A percentile compares a stretch with the other conserved stretches of the same genome.
Conservation (phyloP, 768 basidiomycete genomes). For the Trametes cinnabarina region DNA sequence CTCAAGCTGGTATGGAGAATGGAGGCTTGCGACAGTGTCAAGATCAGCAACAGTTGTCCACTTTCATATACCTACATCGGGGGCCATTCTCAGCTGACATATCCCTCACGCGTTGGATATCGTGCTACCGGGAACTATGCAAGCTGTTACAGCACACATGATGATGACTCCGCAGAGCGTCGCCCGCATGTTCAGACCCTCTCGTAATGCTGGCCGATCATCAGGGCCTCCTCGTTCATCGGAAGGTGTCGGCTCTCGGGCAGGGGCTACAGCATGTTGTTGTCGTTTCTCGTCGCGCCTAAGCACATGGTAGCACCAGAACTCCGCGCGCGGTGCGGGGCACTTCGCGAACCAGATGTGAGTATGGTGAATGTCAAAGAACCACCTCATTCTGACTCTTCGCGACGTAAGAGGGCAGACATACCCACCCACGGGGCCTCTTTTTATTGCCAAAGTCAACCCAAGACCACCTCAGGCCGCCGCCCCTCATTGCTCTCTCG, state of each 20-base stretch:
- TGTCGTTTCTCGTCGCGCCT: too few relatives aligned
- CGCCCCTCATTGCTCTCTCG: background rate
- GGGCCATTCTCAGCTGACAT: background rate
- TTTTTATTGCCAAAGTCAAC: background rate
- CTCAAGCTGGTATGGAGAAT: too few relatives aligned
- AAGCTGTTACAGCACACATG: background rate
- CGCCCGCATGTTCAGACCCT: constrained; percentile 4
- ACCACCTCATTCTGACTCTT: background rate
- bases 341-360: constrained; percentile 11
- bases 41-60: too few relatives aligned
- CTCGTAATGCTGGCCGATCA: constrained; percentile 7
- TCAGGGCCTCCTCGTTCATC: background rate
- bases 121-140: background rate
- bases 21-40: too few relatives aligned
- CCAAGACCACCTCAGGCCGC: background rate
- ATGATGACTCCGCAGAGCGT: background rate
- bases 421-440: background rate
- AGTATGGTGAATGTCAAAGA: background rate
- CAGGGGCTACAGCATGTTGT: background rate
- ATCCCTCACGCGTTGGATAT: background rate
- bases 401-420: background rate
- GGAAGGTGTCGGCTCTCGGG: background rate
- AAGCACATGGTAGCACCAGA: background rate
- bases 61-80: background rate
- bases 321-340: background rate